phyloP scores from a whole-genome alignment of 192 early-diverging fungal genomes.

The Coemansia umbellata region DNA sequence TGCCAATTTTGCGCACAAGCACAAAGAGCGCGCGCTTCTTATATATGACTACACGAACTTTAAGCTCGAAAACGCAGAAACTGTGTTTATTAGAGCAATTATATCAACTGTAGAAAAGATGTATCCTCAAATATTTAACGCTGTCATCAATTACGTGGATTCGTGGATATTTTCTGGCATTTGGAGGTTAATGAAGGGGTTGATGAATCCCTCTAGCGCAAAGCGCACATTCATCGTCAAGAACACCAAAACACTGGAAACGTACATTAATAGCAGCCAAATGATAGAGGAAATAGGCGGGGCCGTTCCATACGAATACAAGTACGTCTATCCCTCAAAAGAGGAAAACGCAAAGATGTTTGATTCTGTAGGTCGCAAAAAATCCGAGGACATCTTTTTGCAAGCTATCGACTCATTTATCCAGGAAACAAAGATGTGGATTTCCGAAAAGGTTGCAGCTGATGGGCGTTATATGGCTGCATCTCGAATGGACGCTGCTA shows the following conservation, averaged over 20 bases:
- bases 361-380: slow-evolving; percentile 45
- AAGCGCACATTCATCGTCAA: slow-evolving; percentile 77
- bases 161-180: slow-evolving; percentile 85
- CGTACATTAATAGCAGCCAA: slow-evolving; percentile 57
- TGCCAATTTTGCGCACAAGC: slow-evolving; percentile 13
- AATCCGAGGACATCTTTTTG: slow-evolving; percentile 33
- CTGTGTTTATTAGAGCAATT: slow-evolving; percentile 69
- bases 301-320: slow-evolving; percentile 47
- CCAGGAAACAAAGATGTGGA: slow-evolving; percentile 44
- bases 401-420: slow-evolving; percentile 41
- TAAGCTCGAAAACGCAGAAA: slow-evolving; percentile 68
- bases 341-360: slow-evolving; percentile 54
- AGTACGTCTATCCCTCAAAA: slow-evolving; percentile 48
- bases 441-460: slow-evolving; percentile 2
- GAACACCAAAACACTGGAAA: slow-evolving; percentile 53
- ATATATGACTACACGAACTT: slow-evolving; percentile 74
- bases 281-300: slow-evolving; percentile 65
- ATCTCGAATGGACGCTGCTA: slow-evolving; percentile 21
- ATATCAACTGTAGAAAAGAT: slow-evolving; percentile 69
- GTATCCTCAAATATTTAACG: slow-evolving; percentile 78
- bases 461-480: slow-evolving; percentile 5
- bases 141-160: slow-evolving; percentile 67
- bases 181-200: slow-evolving; percentile 75
- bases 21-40: slow-evolving; percentile 52
- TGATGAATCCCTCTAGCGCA: slow-evolving; percentile 79